phyloP scores from a whole-genome alignment of 371 early-diverging fungal genomes.

The Dichotomocladium elegans region DNA sequence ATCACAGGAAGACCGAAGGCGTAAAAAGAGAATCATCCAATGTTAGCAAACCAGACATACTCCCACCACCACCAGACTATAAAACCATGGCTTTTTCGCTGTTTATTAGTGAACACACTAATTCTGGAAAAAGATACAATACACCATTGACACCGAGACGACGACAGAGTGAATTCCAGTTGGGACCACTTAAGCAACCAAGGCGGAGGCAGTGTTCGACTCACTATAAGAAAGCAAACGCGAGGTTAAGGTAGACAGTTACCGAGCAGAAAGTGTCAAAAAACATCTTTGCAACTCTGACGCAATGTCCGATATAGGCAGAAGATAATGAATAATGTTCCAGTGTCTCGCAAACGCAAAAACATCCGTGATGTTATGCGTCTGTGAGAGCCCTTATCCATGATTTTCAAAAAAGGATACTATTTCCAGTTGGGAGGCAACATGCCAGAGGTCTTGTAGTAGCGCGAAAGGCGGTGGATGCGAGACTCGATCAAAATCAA shows the following conservation, averaged over 20 bases:
- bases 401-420: slow-evolving; percentile 49
- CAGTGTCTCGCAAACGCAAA: not conserved
- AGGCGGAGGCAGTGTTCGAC: slow-evolving; percentile 47
- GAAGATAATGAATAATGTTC: not conserved
- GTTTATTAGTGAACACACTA: too few species aligned
- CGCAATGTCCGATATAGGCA: slow-evolving; percentile 29
- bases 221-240: slow-evolving; percentile 36
- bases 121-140: slow-evolving; percentile 7
- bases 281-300: slow-evolving; percentile 2
- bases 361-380: not conserved
- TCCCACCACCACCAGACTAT: not conserved
- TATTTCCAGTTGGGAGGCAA: slow-evolving; percentile 99
- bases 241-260: slow-evolving; percentile 41
- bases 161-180: too few species aligned
- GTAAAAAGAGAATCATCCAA: too few species aligned
- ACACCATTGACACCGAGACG: too few species aligned
- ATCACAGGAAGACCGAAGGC: slow-evolving; percentile 14
- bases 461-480: slow-evolving; percentile 99
- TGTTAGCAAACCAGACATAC: too few species aligned
- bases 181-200: slow-evolving; percentile 38
- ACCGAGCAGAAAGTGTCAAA: slow-evolving; percentile 33
- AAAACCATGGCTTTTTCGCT: slow-evolving; percentile 2
- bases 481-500: slow-evolving; percentile 98
- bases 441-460: slow-evolving; percentile 98
- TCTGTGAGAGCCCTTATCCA: too few species aligned